These are phyloP conservation scores for Mortierella polycephala DNA, from an alignment of 371 early-diverging fungal species.

Conservation along the genomic window DNA sequence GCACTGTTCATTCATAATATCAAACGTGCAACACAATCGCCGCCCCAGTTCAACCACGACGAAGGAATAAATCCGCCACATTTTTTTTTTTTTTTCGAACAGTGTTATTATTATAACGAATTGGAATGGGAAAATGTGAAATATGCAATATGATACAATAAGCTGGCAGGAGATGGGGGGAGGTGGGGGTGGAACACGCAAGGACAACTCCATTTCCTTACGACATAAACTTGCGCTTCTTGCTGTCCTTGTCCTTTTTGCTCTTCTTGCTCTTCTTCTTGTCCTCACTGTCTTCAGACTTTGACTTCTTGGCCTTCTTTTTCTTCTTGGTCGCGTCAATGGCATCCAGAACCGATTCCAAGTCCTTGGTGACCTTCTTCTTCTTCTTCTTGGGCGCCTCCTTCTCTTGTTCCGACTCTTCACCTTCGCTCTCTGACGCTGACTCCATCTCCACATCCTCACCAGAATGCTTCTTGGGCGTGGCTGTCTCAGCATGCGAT, in stretches of 20 bases:
- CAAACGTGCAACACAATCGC: too few relatives aligned
- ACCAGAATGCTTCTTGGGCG: constrained; percentile 5
- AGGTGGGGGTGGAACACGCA: too few relatives aligned
- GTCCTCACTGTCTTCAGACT: constrained; percentile 47
- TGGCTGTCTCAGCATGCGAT: constrained; percentile 20
- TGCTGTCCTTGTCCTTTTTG: constrained; percentile 54
- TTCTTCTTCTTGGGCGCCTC: constrained; percentile 46
- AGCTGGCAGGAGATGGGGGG: background rate
- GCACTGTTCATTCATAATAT: too few relatives aligned
- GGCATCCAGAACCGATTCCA: constrained; percentile 55
- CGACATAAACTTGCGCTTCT: constrained; percentile 58
- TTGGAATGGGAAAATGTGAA: background rate
- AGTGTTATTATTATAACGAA: background rate
- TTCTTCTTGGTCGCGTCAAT: constrained; percentile 61
- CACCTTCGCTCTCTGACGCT: constrained; percentile 22
- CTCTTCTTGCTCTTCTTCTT: constrained; percentile 51
- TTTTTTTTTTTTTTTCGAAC: background rate
- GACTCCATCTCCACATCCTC: constrained; percentile 27
- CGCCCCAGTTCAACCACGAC: too few relatives aligned
- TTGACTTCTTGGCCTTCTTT: constrained; percentile 55
- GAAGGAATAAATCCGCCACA: too few relatives aligned
- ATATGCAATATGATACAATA: constrained; percentile 31
- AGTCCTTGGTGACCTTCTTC: constrained; percentile 53
- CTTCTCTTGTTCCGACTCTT: constrained; percentile 35
- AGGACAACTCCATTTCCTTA: constrained; percentile 8